These are phyloP conservation scores for Alternaria longipes DNA, from an alignment of 2,329 filamentous ascomycete species.

Conservation along the genomic window DNA sequence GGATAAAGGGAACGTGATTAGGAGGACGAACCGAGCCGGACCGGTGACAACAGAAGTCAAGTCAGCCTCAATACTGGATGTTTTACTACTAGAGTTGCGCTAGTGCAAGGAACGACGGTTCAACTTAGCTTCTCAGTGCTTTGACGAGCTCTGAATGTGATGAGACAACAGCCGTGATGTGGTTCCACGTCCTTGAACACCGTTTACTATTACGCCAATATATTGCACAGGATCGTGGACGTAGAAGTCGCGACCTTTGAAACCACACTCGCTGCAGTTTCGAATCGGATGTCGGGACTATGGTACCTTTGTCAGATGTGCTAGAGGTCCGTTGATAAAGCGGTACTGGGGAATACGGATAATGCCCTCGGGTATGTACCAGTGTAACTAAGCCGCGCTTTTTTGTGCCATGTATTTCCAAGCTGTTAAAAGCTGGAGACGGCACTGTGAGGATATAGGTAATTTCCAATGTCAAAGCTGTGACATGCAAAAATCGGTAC, in stretches of 20 bases:
- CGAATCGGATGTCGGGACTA: not conserved
- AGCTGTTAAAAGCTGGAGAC: not conserved
- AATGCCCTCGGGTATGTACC: not conserved
- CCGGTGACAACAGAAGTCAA: not conserved
- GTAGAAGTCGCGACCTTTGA: not conserved
- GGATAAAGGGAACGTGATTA: not conserved
- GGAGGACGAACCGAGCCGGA: not conserved
- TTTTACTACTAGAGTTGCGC: not conserved
- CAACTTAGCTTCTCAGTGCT: not conserved
- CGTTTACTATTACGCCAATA: not conserved
- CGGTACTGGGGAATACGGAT: not conserved
- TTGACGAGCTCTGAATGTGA: not conserved
- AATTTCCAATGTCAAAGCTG: not conserved
- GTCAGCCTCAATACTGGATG: not conserved
- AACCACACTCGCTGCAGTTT: not conserved
- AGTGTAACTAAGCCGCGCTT: not conserved
- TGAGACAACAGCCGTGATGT: not conserved
- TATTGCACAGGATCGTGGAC: not conserved
- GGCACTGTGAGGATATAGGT: not conserved
- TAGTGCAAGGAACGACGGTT: not conserved
- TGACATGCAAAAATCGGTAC: conserved; percentile 9
- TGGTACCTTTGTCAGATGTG: not conserved
- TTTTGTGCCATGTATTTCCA: not conserved
- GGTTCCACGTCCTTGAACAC: not conserved
- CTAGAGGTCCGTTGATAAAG: not conserved